These are phyloP conservation scores for Kalmusia sp. DNA, from an alignment of 2,329 filamentous ascomycete species.

Conservation along the genomic window DNA sequence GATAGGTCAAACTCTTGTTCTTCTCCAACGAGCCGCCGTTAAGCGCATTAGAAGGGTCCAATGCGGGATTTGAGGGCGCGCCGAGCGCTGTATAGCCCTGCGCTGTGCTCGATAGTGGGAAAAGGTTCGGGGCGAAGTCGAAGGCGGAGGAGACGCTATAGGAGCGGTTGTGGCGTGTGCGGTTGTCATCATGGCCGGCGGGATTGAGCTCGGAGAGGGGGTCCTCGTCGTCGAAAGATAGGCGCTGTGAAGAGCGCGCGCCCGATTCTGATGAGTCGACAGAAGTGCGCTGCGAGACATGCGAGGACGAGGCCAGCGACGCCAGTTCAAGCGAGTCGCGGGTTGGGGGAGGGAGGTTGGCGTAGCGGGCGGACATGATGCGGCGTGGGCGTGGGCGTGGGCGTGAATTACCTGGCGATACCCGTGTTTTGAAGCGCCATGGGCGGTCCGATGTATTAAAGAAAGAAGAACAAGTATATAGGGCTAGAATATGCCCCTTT, in stretches of 20 bases:
- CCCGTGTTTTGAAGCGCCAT: constrained; percentile 32
- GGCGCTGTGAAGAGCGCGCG: constrained; percentile 86
- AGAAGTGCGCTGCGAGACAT: constrained; percentile 69
- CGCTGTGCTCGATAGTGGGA: constrained; percentile 85
- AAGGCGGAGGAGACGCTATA: constrained; percentile 94
- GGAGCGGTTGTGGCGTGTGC: constrained; percentile 66
- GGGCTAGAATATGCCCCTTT: constrained; percentile 15
- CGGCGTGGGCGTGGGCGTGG: constrained; percentile 14
- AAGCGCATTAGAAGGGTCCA: constrained; percentile 63
- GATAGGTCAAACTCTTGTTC: constrained; percentile 92
- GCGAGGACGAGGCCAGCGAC: constrained; percentile 86
- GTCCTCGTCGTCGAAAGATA: constrained; percentile 88
- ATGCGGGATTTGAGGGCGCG: constrained; percentile 67
- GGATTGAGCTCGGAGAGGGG: constrained; percentile 68
- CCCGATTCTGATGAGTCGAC: constrained; percentile 80
- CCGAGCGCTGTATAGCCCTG: constrained; percentile 84
- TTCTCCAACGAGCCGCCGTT: constrained; percentile 87
- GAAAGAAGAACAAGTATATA: background rate
- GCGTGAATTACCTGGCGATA: constrained; percentile 26
- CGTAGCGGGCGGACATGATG: constrained; percentile 48
- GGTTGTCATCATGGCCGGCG: constrained; percentile 53
- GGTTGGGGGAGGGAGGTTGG: constrained; percentile 51
- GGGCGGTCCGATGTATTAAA: constrained; percentile 10
- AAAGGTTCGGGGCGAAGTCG: constrained; percentile 92
- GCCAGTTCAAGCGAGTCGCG: constrained; percentile 97